Percentiles rank a stretch among this genome's conserved stretches.
Conservation (phyloP, 2,329 filamentous ascomycete species). For the Neonectria hederae region DNA sequence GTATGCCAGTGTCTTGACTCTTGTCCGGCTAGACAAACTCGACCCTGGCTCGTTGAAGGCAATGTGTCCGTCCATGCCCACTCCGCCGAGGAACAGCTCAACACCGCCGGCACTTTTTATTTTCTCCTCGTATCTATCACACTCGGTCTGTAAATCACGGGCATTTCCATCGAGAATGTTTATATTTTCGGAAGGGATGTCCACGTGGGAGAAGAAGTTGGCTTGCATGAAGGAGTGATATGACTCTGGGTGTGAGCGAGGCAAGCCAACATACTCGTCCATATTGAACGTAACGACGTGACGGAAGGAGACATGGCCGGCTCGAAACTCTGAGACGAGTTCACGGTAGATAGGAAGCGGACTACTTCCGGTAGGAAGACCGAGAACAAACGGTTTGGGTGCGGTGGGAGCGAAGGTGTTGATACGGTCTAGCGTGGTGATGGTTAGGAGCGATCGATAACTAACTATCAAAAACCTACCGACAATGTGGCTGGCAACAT, state of each 20-base stretch:
- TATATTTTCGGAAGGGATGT: slow-evolving; percentile 74
- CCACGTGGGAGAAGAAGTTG: slow-evolving; percentile 79
- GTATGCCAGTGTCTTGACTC: slow-evolving; percentile 81
- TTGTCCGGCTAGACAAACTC: slow-evolving; percentile 73
- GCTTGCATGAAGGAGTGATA: slow-evolving; percentile 88
- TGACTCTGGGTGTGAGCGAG: slow-evolving; percentile 77
- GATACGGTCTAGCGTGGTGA: slow-evolving; percentile 49
- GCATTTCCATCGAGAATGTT: slow-evolving; percentile 81
- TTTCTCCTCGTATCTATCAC: slow-evolving; percentile 75
- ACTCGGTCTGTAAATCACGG: slow-evolving; percentile 73
- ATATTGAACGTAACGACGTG: slow-evolving; percentile 85
- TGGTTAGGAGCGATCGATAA: neutral
- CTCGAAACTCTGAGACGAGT: neutral
- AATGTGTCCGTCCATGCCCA: slow-evolving; percentile 81
- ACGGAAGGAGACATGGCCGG: slow-evolving; percentile 11
- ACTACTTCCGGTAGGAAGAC: slow-evolving; percentile 38
- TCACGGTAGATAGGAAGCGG: slow-evolving; percentile 49
- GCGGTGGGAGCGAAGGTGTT: slow-evolving; percentile 31
- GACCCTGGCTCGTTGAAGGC: slow-evolving; percentile 85
- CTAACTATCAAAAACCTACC: neutral
- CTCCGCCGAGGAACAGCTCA: slow-evolving; percentile 80
- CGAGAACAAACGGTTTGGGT: slow-evolving; percentile 36
- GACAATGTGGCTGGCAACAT: neutral
- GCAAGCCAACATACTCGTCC: slow-evolving; percentile 81
- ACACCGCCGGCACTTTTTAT: slow-evolving; percentile 76